phyloP scores from a whole-genome alignment of 179 eudicot genomes.

The Nepenthes alata region DNA sequence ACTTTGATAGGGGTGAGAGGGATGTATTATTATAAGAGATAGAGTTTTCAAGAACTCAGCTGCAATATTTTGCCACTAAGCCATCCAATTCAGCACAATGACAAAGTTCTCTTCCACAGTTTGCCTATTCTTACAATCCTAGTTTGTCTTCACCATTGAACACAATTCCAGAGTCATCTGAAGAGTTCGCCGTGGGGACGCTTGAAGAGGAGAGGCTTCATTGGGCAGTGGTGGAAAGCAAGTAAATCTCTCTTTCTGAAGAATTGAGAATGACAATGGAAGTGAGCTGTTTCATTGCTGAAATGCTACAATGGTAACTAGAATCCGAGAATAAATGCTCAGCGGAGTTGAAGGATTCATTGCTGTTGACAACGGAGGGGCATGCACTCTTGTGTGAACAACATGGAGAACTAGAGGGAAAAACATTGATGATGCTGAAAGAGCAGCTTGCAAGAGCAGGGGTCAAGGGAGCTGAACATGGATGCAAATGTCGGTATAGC shows the following conservation, averaged over 20 bases:
- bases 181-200: slow-evolving; percentile 38
- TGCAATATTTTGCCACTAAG: slow-evolving; percentile 55
- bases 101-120: slow-evolving; percentile 38
- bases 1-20: slow-evolving; percentile 88
- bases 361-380: slow-evolving; percentile 90
- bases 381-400: slow-evolving; percentile 98
- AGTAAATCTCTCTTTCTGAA: slow-evolving; percentile 81
- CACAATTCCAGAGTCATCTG: slow-evolving; percentile 35
- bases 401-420: slow-evolving; percentile 86
- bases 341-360: slow-evolving; percentile 80
- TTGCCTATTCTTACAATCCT: slow-evolving; percentile 44
- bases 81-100: slow-evolving; percentile 34
- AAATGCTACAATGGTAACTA: slow-evolving; percentile 50
- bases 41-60: slow-evolving; percentile 75
- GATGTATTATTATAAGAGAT: slow-evolving; percentile 85
- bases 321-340: slow-evolving; percentile 69
- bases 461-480: slow-evolving; percentile 63
- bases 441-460: slow-evolving; percentile 80
- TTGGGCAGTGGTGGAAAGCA: slow-evolving; percentile 80
- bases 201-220: slow-evolving; percentile 51
- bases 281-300: slow-evolving; percentile 38
- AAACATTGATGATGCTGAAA: slow-evolving; percentile 82
- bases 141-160: slow-evolving; percentile 23
- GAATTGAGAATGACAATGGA: slow-evolving; percentile 67
- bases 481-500: no score